phyloP scores from a whole-genome alignment of 108 stramenopile genomes.

The Skeletonema marinoi region DNA sequence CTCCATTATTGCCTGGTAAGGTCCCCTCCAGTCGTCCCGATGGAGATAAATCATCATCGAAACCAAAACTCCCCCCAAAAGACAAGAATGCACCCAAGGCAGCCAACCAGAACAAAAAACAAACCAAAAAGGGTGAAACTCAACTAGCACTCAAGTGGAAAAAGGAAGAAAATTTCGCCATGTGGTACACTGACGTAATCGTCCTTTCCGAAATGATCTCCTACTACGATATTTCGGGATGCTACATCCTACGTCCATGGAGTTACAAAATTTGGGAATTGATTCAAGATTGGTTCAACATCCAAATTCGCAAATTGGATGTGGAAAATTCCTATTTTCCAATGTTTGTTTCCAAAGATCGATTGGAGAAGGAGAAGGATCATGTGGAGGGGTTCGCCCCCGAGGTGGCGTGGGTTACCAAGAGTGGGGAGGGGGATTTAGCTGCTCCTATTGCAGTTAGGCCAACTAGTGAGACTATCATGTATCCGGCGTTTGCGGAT shows the following conservation, averaged over 20 bases:
- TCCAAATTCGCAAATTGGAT: slow-evolving; percentile 80
- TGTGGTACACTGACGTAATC: slow-evolving; percentile 98
- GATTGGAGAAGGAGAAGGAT: slow-evolving; percentile 96
- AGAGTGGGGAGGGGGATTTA: slow-evolving; percentile 87
- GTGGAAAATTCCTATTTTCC: slow-evolving; percentile 99
- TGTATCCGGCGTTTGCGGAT: slow-evolving; percentile 98
- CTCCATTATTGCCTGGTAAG: slow-evolving; percentile 22
- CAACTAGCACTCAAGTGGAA: slow-evolving; percentile 82
- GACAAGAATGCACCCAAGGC: slow-evolving; percentile 20
- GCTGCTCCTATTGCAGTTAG: slow-evolving; percentile 97
- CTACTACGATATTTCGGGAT: slow-evolving; percentile 98
- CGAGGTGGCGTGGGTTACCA: slow-evolving; percentile 98
- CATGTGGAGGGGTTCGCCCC: slow-evolving; percentile 99
- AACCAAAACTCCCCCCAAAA: slow-evolving; percentile 39
- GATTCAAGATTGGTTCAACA: slow-evolving; percentile 97
- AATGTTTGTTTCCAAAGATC: slow-evolving; percentile 92
- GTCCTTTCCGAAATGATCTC: slow-evolving; percentile 98
- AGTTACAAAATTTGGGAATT: slow-evolving; percentile 98
- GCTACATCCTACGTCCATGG: slow-evolving; percentile 99
- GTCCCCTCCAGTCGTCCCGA: slow-evolving; percentile 43
- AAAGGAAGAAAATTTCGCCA: slow-evolving; percentile 94
- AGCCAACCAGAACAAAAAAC: slow-evolving; percentile 59
- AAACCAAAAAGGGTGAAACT: slow-evolving; percentile 78
- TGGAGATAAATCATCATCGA: slow-evolving; percentile 32
- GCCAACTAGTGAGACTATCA: slow-evolving; percentile 98